Evolutionary conservation across 345 rosid genomes (phyloP).

Genomic region (Raphanus raphanistrum): DNA sequence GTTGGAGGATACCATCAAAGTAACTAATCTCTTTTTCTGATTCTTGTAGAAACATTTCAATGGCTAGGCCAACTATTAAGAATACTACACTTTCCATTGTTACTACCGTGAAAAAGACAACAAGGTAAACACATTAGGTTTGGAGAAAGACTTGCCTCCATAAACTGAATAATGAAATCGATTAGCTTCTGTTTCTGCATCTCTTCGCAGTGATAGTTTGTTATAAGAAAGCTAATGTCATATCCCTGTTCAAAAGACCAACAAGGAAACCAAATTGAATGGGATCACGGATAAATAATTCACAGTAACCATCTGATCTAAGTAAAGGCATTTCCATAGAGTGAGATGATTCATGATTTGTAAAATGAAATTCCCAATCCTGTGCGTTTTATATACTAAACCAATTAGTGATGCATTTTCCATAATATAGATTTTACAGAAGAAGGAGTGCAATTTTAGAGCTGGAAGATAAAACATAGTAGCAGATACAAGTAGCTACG

Average conservation of each 20-base stretch:
- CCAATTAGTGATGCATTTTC: not conserved
- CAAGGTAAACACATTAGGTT: constrained; percentile 9
- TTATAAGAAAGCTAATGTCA: constrained; percentile 95
- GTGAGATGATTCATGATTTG: constrained; percentile 6
- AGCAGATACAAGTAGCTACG: not conserved
- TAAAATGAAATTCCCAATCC: not conserved
- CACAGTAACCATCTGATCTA: not conserved
- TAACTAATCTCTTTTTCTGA: not conserved
- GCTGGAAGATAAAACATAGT: not conserved
- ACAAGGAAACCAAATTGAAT: constrained; percentile 1
- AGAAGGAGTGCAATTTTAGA: constrained; percentile 11
- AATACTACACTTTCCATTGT: not conserved
- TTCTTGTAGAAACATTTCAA: not conserved
- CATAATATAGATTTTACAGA: not conserved
- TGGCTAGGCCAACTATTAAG: constrained; percentile 8
- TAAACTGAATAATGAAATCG: constrained; percentile 93
- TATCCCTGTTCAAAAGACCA: constrained; percentile 67
- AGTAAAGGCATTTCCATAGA: not conserved
- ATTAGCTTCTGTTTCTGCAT: constrained; percentile 97
- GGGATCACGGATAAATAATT: not conserved
- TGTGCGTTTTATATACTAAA: not conserved
- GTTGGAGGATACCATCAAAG: not conserved
- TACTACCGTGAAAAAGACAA: not conserved
- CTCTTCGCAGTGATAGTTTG: constrained; percentile 95
- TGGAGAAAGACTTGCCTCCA: constrained; percentile 75